Evolutionary conservation across 768 basidiomycete species (phyloP).

Genomic region (Hygrocybe coccinea): DNA sequence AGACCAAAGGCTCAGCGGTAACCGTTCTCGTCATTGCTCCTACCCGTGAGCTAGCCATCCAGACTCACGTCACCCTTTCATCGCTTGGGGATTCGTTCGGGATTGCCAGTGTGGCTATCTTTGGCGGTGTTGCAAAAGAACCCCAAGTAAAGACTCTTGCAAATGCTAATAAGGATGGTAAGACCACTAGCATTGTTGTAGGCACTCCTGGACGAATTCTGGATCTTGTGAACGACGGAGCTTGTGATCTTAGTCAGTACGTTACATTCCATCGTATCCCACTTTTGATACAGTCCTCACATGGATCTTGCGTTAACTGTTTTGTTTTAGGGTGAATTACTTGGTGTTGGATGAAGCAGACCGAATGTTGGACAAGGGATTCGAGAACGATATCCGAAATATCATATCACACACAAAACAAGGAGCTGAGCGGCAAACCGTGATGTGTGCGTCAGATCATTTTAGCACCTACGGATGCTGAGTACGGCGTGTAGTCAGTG

Average conservation of each 20-base stretch:
- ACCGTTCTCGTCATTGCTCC: constrained; percentile 84
- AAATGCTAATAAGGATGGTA: constrained; percentile 43
- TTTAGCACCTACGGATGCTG: neutral
- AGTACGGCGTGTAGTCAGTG: constrained; percentile 61
- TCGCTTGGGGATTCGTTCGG: constrained; percentile 69
- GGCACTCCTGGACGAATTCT: constrained; percentile 93
- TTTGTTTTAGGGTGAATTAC: constrained; percentile 64
- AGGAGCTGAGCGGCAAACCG: constrained; percentile 72
- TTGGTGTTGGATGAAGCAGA: constrained; percentile 97
- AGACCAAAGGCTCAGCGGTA: constrained; percentile 35
- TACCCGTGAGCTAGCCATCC: constrained; percentile 92
- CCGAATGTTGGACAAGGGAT: constrained; percentile 96
- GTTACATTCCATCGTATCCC: neutral
- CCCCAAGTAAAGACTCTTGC: constrained; percentile 69
- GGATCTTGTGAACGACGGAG: constrained; percentile 86
- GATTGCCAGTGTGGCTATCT: constrained; percentile 81
- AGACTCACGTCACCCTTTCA: constrained; percentile 82
- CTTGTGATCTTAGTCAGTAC: constrained; percentile 72
- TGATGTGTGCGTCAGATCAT: constrained; percentile 72
- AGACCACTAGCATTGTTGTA: constrained; percentile 72
- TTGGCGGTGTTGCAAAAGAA: constrained; percentile 91
- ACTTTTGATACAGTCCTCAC: neutral
- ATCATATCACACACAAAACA: constrained; percentile 78
- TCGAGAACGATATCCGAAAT: constrained; percentile 92
- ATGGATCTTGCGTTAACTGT: neutral